Evolutionary conservation across 2,329 filamentous ascomycete species (phyloP).

Genomic region (Pyrenophora graminea): DNA sequence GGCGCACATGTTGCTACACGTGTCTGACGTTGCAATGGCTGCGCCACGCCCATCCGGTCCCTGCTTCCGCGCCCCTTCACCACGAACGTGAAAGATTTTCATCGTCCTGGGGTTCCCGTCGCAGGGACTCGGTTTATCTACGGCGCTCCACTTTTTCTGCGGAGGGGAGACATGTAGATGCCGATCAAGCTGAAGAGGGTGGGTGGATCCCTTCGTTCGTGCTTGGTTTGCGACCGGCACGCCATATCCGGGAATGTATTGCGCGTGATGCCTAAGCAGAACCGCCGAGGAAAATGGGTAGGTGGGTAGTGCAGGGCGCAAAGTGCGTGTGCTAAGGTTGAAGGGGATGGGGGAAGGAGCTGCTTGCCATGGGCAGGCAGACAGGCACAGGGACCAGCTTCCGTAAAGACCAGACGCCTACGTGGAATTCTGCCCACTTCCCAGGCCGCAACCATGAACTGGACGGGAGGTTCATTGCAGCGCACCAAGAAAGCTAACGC

Average conservation of each 20-base stretch:
- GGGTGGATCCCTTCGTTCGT: constrained; percentile 10
- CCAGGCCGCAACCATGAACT: constrained; percentile 48
- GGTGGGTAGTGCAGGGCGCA: neutral
- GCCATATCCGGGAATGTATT: constrained; percentile 4
- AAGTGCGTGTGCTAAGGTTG: no score
- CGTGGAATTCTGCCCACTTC: neutral
- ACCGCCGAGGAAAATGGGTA: neutral
- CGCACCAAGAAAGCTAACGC: constrained; percentile 45
- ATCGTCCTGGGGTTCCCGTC: constrained; percentile 13
- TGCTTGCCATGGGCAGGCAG: constrained; percentile 7
- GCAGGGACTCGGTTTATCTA: constrained; percentile 17
- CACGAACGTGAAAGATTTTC: constrained; percentile 5
- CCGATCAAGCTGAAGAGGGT: constrained; percentile 10
- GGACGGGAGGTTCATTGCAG: constrained; percentile 53
- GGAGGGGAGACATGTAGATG: constrained; percentile 12
- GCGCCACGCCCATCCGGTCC: constrained; percentile 1
- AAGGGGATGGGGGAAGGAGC: constrained; percentile 1
- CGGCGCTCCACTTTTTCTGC: constrained; percentile 21
- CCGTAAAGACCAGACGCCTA: no score
- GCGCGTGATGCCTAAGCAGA: neutral
- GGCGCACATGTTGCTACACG: constrained; percentile 5
- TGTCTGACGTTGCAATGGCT: neutral
- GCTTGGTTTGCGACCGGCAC: constrained; percentile 8
- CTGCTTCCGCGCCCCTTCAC: constrained; percentile 2
- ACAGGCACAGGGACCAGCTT: constrained; percentile 9